Percentiles rank a stretch among this genome's conserved stretches.
Conservation (phyloP, 371 early-diverging fungal genomes). For the Coemansia sp. region DNA sequence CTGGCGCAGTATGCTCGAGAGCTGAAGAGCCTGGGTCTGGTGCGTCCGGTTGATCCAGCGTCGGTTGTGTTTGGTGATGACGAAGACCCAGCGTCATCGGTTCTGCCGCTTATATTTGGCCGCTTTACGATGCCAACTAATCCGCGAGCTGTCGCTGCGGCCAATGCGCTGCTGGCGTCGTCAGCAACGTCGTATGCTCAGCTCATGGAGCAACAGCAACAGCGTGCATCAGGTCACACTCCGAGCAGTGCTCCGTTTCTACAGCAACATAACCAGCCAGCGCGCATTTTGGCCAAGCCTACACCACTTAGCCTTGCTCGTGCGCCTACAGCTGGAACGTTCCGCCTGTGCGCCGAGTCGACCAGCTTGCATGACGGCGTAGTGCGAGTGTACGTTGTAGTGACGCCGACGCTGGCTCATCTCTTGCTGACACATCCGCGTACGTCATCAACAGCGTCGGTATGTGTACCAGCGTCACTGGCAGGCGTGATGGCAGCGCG, state of each 20-base stretch:
- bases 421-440: slow-evolving; percentile 27
- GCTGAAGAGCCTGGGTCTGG: slow-evolving; percentile 35
- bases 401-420: slow-evolving; percentile 43
- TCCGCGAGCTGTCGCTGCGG: slow-evolving; percentile 30
- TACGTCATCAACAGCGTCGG: slow-evolving; percentile 20
- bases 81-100: slow-evolving; percentile 28
- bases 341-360: slow-evolving; percentile 25
- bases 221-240: slow-evolving; percentile 7
- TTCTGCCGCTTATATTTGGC: slow-evolving; percentile 44
- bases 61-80: slow-evolving; percentile 20
- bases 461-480: slow-evolving; percentile 41
- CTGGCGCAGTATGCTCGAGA: slow-evolving; percentile 33
- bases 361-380: slow-evolving; percentile 4
- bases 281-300: slow-evolving; percentile 38
- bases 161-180: slow-evolving; percentile 41
- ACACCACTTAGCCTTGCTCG: slow-evolving; percentile 36
- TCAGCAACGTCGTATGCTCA: slow-evolving; percentile 35
- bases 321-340: slow-evolving; percentile 1
- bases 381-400: slow-evolving; percentile 12
- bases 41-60: slow-evolving; percentile 37
- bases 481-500: slow-evolving; percentile 18
- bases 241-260: slow-evolving; percentile 30
- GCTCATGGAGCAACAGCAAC: slow-evolving; percentile 4
- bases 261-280: not conserved
- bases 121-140: slow-evolving; percentile 40